Conservation (phyloP, 1,139 yeast genomes). For the Kluyveromyces marxianus region DNA sequence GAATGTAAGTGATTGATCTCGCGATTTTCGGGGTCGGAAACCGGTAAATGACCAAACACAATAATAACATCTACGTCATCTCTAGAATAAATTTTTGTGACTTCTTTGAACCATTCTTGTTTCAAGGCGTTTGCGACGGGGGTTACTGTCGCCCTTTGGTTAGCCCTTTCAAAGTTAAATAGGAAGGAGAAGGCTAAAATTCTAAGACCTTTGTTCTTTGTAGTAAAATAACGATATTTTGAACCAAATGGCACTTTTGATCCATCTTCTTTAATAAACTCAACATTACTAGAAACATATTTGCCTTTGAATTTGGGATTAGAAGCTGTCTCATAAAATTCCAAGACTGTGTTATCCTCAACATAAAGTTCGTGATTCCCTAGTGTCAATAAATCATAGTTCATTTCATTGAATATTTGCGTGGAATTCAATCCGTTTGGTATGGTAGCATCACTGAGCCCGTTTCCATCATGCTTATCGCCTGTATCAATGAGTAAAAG, state of each 20-base stretch:
- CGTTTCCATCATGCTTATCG: slow-evolving; percentile 93
- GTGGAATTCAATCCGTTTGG: slow-evolving; percentile 65
- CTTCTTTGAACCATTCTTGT: slow-evolving; percentile 57
- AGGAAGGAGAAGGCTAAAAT: slow-evolving; percentile 72
- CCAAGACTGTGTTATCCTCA: slow-evolving; percentile 59
- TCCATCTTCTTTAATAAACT: slow-evolving; percentile 43
- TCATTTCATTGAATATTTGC: slow-evolving; percentile 54
- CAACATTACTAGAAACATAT: slow-evolving; percentile 80
- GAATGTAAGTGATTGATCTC: slow-evolving; percentile 43
- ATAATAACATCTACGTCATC: slow-evolving; percentile 56
- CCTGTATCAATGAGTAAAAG: slow-evolving; percentile 79
- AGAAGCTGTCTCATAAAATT: slow-evolving; percentile 51
- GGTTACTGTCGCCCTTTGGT: slow-evolving; percentile 54
- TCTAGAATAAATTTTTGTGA: slow-evolving; percentile 37
- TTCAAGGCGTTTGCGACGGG: slow-evolving; percentile 50
- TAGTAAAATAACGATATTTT: slow-evolving; percentile 55
- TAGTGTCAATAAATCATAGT: slow-evolving; percentile 73
- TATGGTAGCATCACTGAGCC: slow-evolving; percentile 63
- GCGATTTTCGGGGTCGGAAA: slow-evolving; percentile 48
- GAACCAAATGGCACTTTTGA: slow-evolving; percentile 62
- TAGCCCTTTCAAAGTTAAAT: slow-evolving; percentile 64
- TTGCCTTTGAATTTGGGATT: slow-evolving; percentile 46
- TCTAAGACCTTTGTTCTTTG: slow-evolving; percentile 45
- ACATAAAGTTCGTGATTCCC: slow-evolving; percentile 91
- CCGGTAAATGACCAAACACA: slow-evolving; percentile 77